Evolutionary conservation across 192 early-diverging fungal genomes (phyloP), one percentile per base, ranked within the genome.

Genomic region (Phycomyces nitens): DNA sequence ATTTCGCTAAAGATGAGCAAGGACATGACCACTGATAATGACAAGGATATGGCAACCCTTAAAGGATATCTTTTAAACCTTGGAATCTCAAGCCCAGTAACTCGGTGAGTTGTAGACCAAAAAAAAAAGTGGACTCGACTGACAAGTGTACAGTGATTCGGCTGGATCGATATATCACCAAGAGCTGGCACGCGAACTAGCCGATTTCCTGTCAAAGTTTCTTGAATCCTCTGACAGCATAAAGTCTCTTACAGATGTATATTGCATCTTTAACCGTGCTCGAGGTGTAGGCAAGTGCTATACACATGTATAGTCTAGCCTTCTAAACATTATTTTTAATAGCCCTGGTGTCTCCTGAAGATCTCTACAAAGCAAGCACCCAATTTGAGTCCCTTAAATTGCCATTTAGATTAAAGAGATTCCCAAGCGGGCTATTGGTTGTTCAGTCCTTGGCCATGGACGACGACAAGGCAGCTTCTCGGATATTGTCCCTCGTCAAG

Each of bases 191-290:
- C 75, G 85, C 27, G 89, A 99, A 76, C 75, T 99, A 18, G 84
- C 87, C 20, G 92, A 95, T 41, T 95, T 94, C 55, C 70, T 96
- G 26, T 71, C 79, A 21, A 87, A 84, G 43, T 76, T 92, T 22
- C 75, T 95, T 11, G 70, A 76, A 20, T 77, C 81, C 15, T 64
- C 83, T 43, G 83, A 85, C 43, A 89, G 86, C 1, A 92, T 93
- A 23, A 90, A 93, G 71, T 74, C 93, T 20, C 76, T 99, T 1
- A 86, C 90, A 5, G 95, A 97, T 65, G 80, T 94, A 9, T 99
- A 96, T 73, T 97, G 95, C 68, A 66, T 99, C 43, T 96, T 93
- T 71, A 99, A 99, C 70, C 87, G 94, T 3, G 96, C 94, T 6
- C 86, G 96, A 52, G 94, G 95, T 9, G 88, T 88, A 61, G 86